phyloP scores from a whole-genome alignment of 2,329 filamentous ascomycete species.

The Microdochium paspali region DNA sequence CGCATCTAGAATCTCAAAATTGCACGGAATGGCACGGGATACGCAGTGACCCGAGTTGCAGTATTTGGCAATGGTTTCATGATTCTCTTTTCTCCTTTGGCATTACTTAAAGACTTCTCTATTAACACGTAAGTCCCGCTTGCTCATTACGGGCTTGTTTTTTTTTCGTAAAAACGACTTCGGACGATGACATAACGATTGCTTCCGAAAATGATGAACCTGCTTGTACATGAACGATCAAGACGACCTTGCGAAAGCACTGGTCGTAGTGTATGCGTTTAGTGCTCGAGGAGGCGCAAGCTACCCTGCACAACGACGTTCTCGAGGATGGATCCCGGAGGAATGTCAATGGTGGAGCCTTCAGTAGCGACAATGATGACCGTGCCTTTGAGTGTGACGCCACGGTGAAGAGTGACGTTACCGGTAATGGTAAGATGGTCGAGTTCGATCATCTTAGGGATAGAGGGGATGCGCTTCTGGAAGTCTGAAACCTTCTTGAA shows the following conservation, averaged over 20 bases:
- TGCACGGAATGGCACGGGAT: no score
- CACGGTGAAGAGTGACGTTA: slow-evolving; percentile 90
- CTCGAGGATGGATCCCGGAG: slow-evolving; percentile 92
- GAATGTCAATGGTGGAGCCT: slow-evolving; percentile 95
- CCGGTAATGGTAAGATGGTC: slow-evolving; percentile 97
- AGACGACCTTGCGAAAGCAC: not conserved
- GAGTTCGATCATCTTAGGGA: slow-evolving; percentile 84
- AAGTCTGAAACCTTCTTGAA: slow-evolving; percentile 99
- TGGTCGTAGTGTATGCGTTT: slow-evolving; percentile 15
- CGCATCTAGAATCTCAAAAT: no score
- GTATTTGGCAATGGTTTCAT: no score
- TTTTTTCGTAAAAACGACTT: not conserved
- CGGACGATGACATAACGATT: not conserved
- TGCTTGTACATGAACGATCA: not conserved
- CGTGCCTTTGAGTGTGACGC: slow-evolving; percentile 93
- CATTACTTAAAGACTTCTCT: not conserved
- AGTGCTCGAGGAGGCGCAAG: slow-evolving; percentile 65
- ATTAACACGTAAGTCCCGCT: not conserved
- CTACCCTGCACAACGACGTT: slow-evolving; percentile 99
- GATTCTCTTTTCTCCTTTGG: not conserved
- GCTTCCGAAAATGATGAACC: not conserved
- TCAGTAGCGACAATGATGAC: slow-evolving; percentile 99
- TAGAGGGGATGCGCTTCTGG: slow-evolving; percentile 77
- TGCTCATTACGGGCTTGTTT: not conserved
- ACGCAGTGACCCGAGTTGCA: no score